Evolutionary conservation across 805 yeast genomes (phyloP).

Genomic region (Yarrowia bubula): DNA sequence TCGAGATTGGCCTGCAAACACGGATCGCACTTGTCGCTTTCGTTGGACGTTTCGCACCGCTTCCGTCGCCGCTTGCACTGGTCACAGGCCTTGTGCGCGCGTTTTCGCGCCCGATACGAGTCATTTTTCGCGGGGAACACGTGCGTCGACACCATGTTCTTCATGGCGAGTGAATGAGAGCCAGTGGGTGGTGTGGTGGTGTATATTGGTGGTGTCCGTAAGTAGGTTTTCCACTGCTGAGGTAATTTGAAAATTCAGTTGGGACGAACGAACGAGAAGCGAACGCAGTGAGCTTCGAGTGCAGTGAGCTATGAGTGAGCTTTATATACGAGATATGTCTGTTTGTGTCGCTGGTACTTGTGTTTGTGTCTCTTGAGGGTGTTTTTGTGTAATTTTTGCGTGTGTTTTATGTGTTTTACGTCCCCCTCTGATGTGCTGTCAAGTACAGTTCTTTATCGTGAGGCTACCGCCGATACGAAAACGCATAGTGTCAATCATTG

Average conservation of each 20-base stretch:
- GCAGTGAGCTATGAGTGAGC: too few species aligned
- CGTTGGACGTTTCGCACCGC: constrained; percentile 38
- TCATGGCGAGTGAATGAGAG: too few species aligned
- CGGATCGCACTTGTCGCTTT: constrained; percentile 38
- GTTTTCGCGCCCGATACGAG: constrained; percentile 44
- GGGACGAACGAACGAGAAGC: background rate
- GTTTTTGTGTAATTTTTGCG: too few species aligned
- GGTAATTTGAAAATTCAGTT: constrained; percentile 10
- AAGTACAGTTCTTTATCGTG: constrained; percentile 4
- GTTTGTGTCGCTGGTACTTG: background rate
- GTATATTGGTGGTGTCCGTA: too few species aligned
- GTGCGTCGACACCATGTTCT: constrained; percentile 36
- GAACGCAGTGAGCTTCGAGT: too few species aligned
- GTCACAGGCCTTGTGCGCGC: constrained; percentile 46
- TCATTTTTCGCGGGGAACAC: constrained; percentile 47
- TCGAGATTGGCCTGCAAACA: constrained; percentile 38
- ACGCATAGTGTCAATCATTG: constrained; percentile 6
- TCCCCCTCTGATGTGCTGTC: too few species aligned
- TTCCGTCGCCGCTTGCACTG: constrained; percentile 43
- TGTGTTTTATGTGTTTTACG: too few species aligned
- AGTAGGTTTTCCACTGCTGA: constrained; percentile 2
- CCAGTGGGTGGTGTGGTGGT: too few species aligned
- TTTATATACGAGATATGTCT: too few species aligned
- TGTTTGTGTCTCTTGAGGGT: background rate
- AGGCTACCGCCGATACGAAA: constrained; percentile 9